Base-by-base conservation (phyloP, 1,139 yeast genomes). In the Candida anutae region DNA sequence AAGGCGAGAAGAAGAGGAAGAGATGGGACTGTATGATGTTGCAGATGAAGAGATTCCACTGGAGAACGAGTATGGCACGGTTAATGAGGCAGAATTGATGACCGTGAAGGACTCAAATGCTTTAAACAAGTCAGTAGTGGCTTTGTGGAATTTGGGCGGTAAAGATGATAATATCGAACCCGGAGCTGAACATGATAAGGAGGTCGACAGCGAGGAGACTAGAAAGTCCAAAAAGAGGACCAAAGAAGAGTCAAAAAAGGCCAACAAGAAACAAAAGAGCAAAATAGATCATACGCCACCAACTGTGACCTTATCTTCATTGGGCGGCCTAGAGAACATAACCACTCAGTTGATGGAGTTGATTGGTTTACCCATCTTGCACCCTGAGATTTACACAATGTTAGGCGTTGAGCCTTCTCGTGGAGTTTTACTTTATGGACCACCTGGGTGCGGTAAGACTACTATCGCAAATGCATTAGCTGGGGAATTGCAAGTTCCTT, bases 361-460 rank as follows among this genome's bases (percentile, higher is more conserved):
- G 24, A 79, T 93, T 2, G 95, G 94, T 2, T 68, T 90, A 58
- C 98, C 98, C 0, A 76, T 90, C 21, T 59, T 83, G 23, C 98
- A 90, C 48, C 96, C 97, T 0, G 98, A 90, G 52, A 83, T 90
- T 2, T 90, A 85, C 47, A 42, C 63, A 12, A 70, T 88, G 6
- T 82, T 95, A 0, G 97, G 98, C 15, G 88, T 90, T 4, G 95
- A 87, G 41, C 95, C 96, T 10, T 95, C 98, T n/a, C 67, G 97
- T 26, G 98, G 98, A 35, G 95, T 90, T 2, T 54, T 90, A 16
- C 58, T 90, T 17, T 95, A 88, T 52, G 99, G 99, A 0, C 98
- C 99, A 0, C 98, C 98, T 1, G 99, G 99, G 10, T 90, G 98
- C 61, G 99, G 99, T 50, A 90, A 90, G 48, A 90, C 99, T 0